Base-by-base conservation (phyloP, 306 rosid genomes). In the Inga leiocalycina region DNA sequence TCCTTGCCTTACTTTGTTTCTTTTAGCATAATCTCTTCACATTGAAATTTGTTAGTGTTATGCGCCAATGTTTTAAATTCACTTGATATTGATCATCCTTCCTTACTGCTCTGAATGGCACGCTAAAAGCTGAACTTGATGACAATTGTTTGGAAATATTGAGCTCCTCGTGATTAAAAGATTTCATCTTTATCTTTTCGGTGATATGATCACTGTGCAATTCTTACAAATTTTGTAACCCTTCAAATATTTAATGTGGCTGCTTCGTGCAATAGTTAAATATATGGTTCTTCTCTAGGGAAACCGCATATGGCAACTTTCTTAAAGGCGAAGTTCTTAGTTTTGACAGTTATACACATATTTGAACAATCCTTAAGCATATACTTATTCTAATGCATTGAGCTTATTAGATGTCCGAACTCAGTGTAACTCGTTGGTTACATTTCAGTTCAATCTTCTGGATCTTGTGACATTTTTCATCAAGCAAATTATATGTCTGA, bases 131-230 rank as follows among this genome's bases (percentile, higher is more conserved):
- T 71, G 39, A 80, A 32, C 82, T 43, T 51, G 24, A 46, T 79
- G 35, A 37, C 32, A 4, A 27, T 48, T 62, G 52, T 83, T 19
- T 74, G n/a, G 72, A 22, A 16, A 75, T 81, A 79, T 37, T 79
- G 64, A 71, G 62, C 74, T 75, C 27, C 83, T 71, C 75, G 24
- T 15, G 49, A 68, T 52, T 51, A 81, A 87, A 6, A 67, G 69
- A 27, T 61, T 84, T 64, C 82, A 27, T 43, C 56, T 79, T 70
- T 66, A 74, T 22, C 83, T 77, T 61, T 39, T 49, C 39, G 4
- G 37, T 75, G 35, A 76, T 77, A 20, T 49, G 66, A 69, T 2
- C 37, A 24, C 68, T 4, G 35, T n/a, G 64, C 62, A 39, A 0
- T 62, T 70, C 45, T 3, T 27, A 70, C 24, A 27, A 43, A 57